phyloP scores from a whole-genome alignment of 192 early-diverging fungal species.

The Backusella liffmaniae region DNA sequence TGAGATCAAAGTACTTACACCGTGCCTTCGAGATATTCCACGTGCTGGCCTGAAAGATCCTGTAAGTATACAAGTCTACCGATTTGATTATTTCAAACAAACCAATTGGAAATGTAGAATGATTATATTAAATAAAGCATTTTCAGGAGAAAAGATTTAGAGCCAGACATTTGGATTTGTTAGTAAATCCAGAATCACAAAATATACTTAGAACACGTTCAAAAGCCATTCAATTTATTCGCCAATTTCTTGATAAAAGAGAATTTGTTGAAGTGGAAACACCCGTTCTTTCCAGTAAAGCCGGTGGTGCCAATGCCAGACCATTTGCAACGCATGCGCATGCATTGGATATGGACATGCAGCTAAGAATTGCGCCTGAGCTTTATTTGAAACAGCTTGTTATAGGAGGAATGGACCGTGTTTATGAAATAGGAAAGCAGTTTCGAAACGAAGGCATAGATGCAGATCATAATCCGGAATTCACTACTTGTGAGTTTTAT shows the following conservation, averaged over 20 bases:
- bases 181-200: conserved; percentile 60
- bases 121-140: not conserved
- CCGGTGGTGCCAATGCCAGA: conserved; percentile 79
- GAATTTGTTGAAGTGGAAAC: conserved; percentile 86
- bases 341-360: conserved; percentile 66
- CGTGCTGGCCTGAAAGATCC: conserved; percentile 59
- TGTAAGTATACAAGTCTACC: conserved; percentile 7
- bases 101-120: not conserved
- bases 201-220: conserved; percentile 56
- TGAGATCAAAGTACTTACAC: conserved; percentile 55
- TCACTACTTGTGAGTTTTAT: conserved; percentile 90
- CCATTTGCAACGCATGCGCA: conserved; percentile 74
- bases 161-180: conserved; percentile 69
- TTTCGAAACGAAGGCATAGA: conserved; percentile 93
- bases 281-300: conserved; percentile 68
- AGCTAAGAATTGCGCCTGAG: conserved; percentile 82
- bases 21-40: conserved; percentile 71
- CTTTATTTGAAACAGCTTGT: conserved; percentile 87
- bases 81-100: not conserved
- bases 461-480: conserved; percentile 87
- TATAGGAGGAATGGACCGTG: conserved; percentile 79
- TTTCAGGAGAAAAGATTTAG: conserved; percentile 66
- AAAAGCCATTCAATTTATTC: conserved; percentile 60
- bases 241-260: conserved; percentile 59
- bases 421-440: conserved; percentile 89